Evolutionary conservation across 1,284 basidiomycete species (phyloP), one percentile per base, ranked within the genome.

Genomic region (Meripilus lineatus): DNA sequence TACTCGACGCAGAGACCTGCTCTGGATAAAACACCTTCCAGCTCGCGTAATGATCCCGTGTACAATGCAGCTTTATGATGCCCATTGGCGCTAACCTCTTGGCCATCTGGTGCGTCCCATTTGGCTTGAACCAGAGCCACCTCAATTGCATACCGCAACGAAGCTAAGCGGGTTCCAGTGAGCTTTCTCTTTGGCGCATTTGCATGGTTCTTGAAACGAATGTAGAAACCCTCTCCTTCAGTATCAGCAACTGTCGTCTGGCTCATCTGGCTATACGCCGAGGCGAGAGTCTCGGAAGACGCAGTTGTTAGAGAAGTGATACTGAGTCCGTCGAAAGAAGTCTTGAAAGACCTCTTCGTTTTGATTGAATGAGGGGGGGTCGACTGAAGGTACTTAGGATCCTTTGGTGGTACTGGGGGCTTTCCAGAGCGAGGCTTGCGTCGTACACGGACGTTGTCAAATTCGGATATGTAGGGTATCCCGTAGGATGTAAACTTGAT

Each of bases 81-180:
- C 53, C 50, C 21, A 48, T 34, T 14, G 53, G 51, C 21, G 57
- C 48, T n/a, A 42, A 32, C 24, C 39, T 47, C 40, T 51, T 38
- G 18, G 49, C 34, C 5, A 40, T 38, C 5, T 1, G 70, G 64
- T n/a, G 63, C 51, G 45, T 67, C 63, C 72, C 75, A 75, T 40
- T 74, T 73, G 5, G 68, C 72, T 30, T 64, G 65, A 22, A 66
- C 50, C n/a, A 75, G 72, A 13, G 72, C 74, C 33, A 57, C 56
- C 34, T 64, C 66, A 42, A 75, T 73, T 24, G 63, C 61, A 46
- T 64, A 52, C 50, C 72, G 70, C 44, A 75, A 53, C 34, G 57
- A 59, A 38, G 55, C 52, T 5, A 74, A 57, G 24, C 63, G 64
- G 33, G 58, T 51, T 34, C 58, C 58, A 33, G 67, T 67, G 26